Conservation (phyloP, 1,284 basidiomycete species). For the Apiotrichum veenhuisii region DNA sequence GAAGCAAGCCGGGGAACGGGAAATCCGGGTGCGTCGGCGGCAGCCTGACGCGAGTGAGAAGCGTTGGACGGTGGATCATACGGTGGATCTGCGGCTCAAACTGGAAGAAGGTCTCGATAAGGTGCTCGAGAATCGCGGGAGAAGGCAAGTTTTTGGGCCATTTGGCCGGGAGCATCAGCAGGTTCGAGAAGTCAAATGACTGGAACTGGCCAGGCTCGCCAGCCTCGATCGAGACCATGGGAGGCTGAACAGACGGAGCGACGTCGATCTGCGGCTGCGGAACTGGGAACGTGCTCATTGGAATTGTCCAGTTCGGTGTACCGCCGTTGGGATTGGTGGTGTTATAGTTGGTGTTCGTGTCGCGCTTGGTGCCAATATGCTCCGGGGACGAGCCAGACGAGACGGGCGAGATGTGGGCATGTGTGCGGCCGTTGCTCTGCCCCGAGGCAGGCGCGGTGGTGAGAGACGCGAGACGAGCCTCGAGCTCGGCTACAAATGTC, state of each 20-base stretch:
- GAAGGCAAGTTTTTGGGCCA: slow-evolving; percentile 43
- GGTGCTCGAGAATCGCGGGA: slow-evolving; percentile 41
- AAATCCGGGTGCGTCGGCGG: slow-evolving; percentile 48
- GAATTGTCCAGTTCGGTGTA: slow-evolving; percentile 9
- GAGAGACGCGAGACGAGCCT: slow-evolving; percentile 27
- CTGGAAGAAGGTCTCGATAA: slow-evolving; percentile 48
- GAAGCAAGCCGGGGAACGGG: slow-evolving; percentile 50
- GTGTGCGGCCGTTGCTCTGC: background rate
- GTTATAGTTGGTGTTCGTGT: background rate
- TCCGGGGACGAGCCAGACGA: background rate
- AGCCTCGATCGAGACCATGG: slow-evolving; percentile 14
- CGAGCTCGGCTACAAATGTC: slow-evolving; percentile 34
- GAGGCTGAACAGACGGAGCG: slow-evolving; percentile 2
- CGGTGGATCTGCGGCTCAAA: slow-evolving; percentile 41
- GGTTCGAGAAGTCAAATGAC: slow-evolving; percentile 26
- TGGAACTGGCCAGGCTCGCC: slow-evolving; percentile 15
- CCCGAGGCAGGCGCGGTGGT: slow-evolving; percentile 8
- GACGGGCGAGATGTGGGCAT: background rate
- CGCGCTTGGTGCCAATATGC: no score
- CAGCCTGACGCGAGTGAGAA: slow-evolving; percentile 47
- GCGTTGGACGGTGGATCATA: slow-evolving; percentile 44
- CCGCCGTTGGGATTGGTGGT: background rate
- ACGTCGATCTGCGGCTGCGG: slow-evolving; percentile 2
- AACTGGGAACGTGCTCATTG: slow-evolving; percentile 5
- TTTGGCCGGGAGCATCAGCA: slow-evolving; percentile 37